Conservation (phyloP, 768 basidiomycete genomes). For the Calocybe cyanea region DNA sequence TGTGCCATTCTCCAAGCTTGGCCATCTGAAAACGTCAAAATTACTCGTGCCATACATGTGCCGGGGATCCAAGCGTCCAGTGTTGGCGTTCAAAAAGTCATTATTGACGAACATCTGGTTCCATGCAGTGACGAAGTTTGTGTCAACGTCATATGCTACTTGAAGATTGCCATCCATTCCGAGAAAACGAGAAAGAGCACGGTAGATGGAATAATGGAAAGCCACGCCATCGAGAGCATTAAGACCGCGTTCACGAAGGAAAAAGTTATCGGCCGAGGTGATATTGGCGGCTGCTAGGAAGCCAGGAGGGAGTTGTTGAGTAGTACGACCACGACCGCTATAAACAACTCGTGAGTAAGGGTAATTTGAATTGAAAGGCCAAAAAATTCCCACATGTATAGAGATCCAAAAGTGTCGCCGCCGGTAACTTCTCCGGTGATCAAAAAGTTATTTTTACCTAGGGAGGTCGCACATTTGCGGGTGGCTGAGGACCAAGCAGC, state of each 20-base stretch:
- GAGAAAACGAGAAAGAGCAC: conserved; percentile 78
- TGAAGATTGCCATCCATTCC: conserved; percentile 96
- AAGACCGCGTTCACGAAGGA: conserved; percentile 62
- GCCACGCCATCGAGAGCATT: conserved; percentile 76
- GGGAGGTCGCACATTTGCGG: conserved; percentile 62
- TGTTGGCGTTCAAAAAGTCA: conserved; percentile 76
- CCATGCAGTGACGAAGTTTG: conserved; percentile 88
- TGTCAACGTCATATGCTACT: conserved; percentile 81
- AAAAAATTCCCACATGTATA: conserved; percentile 65
- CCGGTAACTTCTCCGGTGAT: conserved; percentile 94
- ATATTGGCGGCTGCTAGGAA: conserved; percentile 69
- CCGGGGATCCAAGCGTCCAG: conserved; percentile 66
- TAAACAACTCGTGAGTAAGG: not conserved
- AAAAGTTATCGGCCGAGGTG: conserved; percentile 60
- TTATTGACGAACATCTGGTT: conserved; percentile 87
- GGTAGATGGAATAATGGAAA: conserved; percentile 95
- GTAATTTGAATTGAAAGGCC: not conserved
- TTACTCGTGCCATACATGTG: conserved; percentile 94
- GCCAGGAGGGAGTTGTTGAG: conserved; percentile 60
- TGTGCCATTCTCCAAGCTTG: conserved; percentile 80
- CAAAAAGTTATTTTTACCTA: conserved; percentile 85
- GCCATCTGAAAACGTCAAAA: conserved; percentile 95
- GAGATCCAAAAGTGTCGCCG: conserved; percentile 83
- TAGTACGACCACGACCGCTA: conserved; percentile 88
- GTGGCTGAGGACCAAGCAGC: conserved; percentile 73